These are phyloP conservation scores for Arachis monticola DNA, from an alignment of 331 rosid genomes.

Conservation along the genomic window DNA sequence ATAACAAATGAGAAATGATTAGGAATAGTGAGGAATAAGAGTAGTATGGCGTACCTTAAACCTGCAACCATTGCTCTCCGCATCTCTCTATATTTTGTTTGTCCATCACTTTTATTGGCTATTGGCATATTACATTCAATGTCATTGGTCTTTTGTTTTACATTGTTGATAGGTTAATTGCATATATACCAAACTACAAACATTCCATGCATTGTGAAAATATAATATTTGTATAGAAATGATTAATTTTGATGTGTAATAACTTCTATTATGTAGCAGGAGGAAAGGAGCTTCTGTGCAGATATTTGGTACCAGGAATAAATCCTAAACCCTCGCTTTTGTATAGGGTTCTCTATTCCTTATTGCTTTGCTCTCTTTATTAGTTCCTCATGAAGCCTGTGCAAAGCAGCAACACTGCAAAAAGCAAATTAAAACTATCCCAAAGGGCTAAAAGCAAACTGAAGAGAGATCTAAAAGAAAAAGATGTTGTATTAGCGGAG, in stretches of 20 bases:
- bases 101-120: too few species aligned
- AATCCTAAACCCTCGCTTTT: slow-evolving; percentile 21
- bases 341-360: background rate
- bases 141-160: too few species aligned
- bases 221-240: background rate
- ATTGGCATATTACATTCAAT: too few species aligned
- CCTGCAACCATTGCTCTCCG: too few species aligned
- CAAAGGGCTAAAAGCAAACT: slow-evolving; percentile 34
- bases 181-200: too few species aligned
- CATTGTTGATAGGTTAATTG: too few species aligned
- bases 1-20: too few species aligned
- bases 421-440: slow-evolving; percentile 17
- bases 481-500: slow-evolving; percentile 32
- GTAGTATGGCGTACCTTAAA: too few species aligned
- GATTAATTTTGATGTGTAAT: background rate
- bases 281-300: slow-evolving; percentile 40
- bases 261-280: slow-evolving; percentile 34
- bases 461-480: slow-evolving; percentile 29
- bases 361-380: background rate
- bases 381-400: slow-evolving; percentile 38
- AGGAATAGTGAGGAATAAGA: too few species aligned
- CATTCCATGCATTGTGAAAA: too few species aligned
- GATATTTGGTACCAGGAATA: slow-evolving; percentile 22
- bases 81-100: too few species aligned
- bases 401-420: slow-evolving; percentile 28